Conservation (phyloP, 2,329 filamentous ascomycete genomes). For the Sporothrix luriei region DNA sequence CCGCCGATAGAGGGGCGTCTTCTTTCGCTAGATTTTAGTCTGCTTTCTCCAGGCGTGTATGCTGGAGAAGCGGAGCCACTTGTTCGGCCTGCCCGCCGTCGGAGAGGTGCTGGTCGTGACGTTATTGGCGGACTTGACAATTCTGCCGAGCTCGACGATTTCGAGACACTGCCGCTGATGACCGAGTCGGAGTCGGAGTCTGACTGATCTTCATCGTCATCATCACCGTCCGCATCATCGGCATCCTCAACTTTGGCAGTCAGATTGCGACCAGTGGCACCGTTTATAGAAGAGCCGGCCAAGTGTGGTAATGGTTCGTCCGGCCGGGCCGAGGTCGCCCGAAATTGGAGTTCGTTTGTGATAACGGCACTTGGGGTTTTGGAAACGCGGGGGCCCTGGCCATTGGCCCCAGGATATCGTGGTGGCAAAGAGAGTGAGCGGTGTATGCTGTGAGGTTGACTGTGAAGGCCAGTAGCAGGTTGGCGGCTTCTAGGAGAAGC, state of each 20-base stretch:
- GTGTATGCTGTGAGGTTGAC: slow-evolving; percentile 25
- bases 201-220: slow-evolving; percentile 10
- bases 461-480: slow-evolving; percentile 34
- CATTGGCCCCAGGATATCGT: slow-evolving; percentile 27
- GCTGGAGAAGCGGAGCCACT: slow-evolving; percentile 30
- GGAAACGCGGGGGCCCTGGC: slow-evolving; percentile 38
- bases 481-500: slow-evolving; percentile 42
- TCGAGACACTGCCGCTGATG: slow-evolving; percentile 36
- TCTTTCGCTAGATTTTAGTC: not conserved
- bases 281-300: slow-evolving; percentile 38
- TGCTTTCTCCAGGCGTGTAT: slow-evolving; percentile 1
- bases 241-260: slow-evolving; percentile 23
- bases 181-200: slow-evolving; percentile 38
- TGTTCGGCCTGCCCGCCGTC: slow-evolving; percentile 23
- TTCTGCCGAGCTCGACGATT: slow-evolving; percentile 33
- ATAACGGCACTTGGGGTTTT: slow-evolving; percentile 41
- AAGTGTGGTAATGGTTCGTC: slow-evolving; percentile 48
- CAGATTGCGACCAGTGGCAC: not conserved
- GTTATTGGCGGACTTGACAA: slow-evolving; percentile 16
- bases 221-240: slow-evolving; percentile 25
- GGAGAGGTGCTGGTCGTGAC: slow-evolving; percentile 26
- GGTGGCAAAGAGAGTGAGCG: slow-evolving; percentile 10
- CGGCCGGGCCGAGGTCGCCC: slow-evolving; percentile 39
- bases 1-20: not conserved
- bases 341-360: slow-evolving; percentile 42